Evolutionary conservation across 192 early-diverging fungal genomes (phyloP), one percentile per base, ranked within the genome.

Genomic region (Rhizoclosmatium globosum): DNA sequence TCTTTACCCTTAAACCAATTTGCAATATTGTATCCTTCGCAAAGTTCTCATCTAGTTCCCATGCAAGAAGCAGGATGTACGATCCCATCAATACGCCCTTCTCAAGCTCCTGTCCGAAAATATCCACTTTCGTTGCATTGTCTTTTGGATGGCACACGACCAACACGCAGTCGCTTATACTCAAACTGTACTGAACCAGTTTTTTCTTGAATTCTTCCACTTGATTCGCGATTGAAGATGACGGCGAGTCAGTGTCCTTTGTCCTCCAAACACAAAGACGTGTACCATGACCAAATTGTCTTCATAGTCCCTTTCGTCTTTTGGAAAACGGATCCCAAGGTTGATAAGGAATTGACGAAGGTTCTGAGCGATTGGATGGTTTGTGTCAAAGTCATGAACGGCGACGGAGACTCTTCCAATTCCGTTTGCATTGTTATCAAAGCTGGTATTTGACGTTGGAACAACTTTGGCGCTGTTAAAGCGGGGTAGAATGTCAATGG

Each of bases 1-100:
- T 68, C 23, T 68, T 68, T 7, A 68, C 66, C 38, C 66, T 23
- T 47, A 68, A 23, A 39, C 66, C 66, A 11, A 43, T 68, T 68
- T 39, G 38, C 42, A 45, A 43, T 4, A 68, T 2, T 6, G 45
- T 43, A n/a, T 39, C 66, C 45, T 68, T 15, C 9, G 31, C 66
- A 19, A 68, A 68, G 23, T 3, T 7, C 44, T 7, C 23, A 15
- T n/a, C 44, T 43, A 41, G 66, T 3, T 41, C n/a, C 42, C 31
- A 68, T 44, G 45, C 43, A 44, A 19, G 19, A 41, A 21, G 43
- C 6, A 43, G 15, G 43, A 21, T 23, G 23, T 17, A 68, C 7
- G 31, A 47, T 42, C 13, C 21, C 21, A 68, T 31, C 2, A 4
- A 43, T 2, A n/a, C 2, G 43, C 17, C 17, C 2, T 45, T 46